A percentile compares a stretch with the other conserved stretches of the same genome.
phyloP scores from a whole-genome alignment of 179 eudicot species.

The Heliamphora pulchella region DNA sequence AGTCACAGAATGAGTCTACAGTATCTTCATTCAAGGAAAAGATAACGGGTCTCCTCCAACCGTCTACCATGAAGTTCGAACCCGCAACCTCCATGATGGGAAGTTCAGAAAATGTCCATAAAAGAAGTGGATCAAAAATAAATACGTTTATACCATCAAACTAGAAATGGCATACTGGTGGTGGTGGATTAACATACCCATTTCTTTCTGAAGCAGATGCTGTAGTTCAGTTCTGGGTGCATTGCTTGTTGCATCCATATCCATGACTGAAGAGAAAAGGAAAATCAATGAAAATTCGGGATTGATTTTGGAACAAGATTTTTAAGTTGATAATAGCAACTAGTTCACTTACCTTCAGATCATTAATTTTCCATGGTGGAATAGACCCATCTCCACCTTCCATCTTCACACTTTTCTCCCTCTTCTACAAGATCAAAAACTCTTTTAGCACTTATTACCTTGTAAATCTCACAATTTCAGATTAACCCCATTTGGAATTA shows the following conservation, averaged over 20 bases:
- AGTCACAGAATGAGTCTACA: no score
- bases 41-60: no score
- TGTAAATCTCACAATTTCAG: no score
- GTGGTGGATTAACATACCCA: constrained; percentile 58
- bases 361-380: constrained; percentile 84
- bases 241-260: constrained; percentile 99
- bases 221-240: constrained; percentile 97
- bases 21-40: no score
- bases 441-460: no score
- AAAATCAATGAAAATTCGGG: background rate
- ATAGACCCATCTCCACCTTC: constrained; percentile 48
- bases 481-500: no score
- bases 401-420: constrained; percentile 50
- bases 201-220: constrained; percentile 58
- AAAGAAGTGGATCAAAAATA: no score
- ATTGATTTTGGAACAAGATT: background rate
- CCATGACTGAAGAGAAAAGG: constrained; percentile 58
- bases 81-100: no score
- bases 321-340: background rate
- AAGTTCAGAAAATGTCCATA: no score
- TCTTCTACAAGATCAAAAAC: constrained; percentile 33
- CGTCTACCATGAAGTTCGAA: no score
- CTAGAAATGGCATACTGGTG: background rate
- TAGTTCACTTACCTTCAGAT: constrained; percentile 60
- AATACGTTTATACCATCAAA: no score